Evolutionary conservation across 495 filamentous ascomycete species (phyloP).

Genomic region (Aspergillus nanangensis): DNA sequence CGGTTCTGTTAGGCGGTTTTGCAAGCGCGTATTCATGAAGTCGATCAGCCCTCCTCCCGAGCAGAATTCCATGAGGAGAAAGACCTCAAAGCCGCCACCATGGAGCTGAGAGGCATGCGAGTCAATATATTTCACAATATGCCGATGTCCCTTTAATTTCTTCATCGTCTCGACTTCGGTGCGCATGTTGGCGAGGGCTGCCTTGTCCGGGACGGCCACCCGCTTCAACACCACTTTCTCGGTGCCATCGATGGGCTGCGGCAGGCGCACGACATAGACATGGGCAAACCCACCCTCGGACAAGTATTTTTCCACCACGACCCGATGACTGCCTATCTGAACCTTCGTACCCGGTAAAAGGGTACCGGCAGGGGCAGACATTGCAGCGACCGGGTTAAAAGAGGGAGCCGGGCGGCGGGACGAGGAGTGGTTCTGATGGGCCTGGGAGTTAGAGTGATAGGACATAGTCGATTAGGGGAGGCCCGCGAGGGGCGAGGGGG

Average conservation of each 20-base stretch:
- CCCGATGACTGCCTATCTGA: slow-evolving; percentile 86
- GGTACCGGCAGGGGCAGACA: slow-evolving; percentile 72
- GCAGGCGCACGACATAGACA: slow-evolving; percentile 90
- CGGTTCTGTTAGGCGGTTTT: slow-evolving; percentile 94
- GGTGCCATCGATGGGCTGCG: slow-evolving; percentile 70
- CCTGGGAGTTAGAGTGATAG: slow-evolving; percentile 22
- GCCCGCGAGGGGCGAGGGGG: slow-evolving; percentile 22
- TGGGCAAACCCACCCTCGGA: slow-evolving; percentile 98
- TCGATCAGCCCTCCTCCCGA: slow-evolving; percentile 88
- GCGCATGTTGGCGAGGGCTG: slow-evolving; percentile 89
- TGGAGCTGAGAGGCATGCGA: slow-evolving; percentile 92
- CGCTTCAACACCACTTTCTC: slow-evolving; percentile 89
- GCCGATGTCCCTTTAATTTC: slow-evolving; percentile 89
- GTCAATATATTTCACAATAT: slow-evolving; percentile 97
- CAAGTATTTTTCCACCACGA: slow-evolving; percentile 95
- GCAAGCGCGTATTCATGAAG: slow-evolving; percentile 98
- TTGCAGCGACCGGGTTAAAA: slow-evolving; percentile 35
- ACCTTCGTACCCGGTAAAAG: slow-evolving; percentile 93
- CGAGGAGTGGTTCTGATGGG: slow-evolving; percentile 29
- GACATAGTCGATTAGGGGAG: slow-evolving; percentile 28
- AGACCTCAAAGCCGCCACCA: slow-evolving; percentile 94
- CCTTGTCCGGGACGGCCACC: slow-evolving; percentile 96
- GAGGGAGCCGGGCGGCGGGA: slow-evolving; percentile 28
- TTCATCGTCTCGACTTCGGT: slow-evolving; percentile 99
- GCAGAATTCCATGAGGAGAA: slow-evolving; percentile 94